Conservation (phyloP, 352 stramenopile genomes). For the Phytophthora foliorum region DNA sequence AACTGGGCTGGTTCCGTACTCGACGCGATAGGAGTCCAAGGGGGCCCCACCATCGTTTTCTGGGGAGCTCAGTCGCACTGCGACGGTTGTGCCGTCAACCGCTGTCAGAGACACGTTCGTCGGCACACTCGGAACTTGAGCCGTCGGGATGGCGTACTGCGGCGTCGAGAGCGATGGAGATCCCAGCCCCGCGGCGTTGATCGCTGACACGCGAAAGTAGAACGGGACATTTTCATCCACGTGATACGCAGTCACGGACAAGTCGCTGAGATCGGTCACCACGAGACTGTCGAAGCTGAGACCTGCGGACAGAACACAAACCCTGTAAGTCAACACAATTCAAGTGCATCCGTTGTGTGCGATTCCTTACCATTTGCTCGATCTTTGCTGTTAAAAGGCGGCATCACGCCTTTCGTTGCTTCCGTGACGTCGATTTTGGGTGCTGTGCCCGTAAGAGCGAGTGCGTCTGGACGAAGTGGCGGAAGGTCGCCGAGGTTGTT, state of each 20-base stretch:
- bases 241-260: slow-evolving; percentile 82
- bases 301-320: slow-evolving; percentile 30
- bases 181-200: slow-evolving; percentile 90
- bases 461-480: slow-evolving; percentile 79
- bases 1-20: slow-evolving; percentile 89
- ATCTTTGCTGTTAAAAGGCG: slow-evolving; percentile 94
- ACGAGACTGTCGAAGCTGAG: slow-evolving; percentile 90
- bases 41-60: slow-evolving; percentile 86
- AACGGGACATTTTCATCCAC: slow-evolving; percentile 96
- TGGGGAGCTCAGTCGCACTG: slow-evolving; percentile 81
- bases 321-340: neutral
- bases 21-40: slow-evolving; percentile 93
- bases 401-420: slow-evolving; percentile 75
- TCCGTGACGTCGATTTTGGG: slow-evolving; percentile 85
- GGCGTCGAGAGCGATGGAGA: slow-evolving; percentile 74
- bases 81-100: slow-evolving; percentile 91
- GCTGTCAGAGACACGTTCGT: slow-evolving; percentile 81
- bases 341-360: neutral
- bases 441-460: slow-evolving; percentile 91
- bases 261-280: slow-evolving; percentile 89
- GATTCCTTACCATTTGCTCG: slow-evolving; percentile 65
- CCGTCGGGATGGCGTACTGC: slow-evolving; percentile 87
- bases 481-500: slow-evolving; percentile 91
- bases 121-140: slow-evolving; percentile 75
- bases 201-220: slow-evolving; percentile 94